Evolutionary conservation across 2,329 filamentous ascomycete species (phyloP).

Genomic region (Dryadomyces quercivorus): DNA sequence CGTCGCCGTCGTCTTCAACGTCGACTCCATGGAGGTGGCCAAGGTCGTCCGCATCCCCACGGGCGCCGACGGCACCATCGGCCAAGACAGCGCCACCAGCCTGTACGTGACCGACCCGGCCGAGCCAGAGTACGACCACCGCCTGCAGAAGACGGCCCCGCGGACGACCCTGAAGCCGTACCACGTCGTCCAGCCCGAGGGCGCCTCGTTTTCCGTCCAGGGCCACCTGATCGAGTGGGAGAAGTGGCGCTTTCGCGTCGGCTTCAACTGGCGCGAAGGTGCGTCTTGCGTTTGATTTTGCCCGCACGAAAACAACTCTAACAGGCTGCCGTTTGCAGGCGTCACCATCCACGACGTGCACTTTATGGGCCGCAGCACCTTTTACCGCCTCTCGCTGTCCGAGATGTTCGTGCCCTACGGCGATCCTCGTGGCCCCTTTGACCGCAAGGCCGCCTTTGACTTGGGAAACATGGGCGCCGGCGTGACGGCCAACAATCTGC

Average conservation of each 20-base stretch:
- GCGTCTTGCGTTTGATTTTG: not conserved
- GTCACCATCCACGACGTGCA: conserved; percentile 83
- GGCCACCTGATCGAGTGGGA: conserved; percentile 40
- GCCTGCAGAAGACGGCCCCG: conserved; percentile 15
- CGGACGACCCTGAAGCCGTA: conserved; percentile 42
- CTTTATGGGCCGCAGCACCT: conserved; percentile 48
- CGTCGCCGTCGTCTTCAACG: conserved; percentile 42
- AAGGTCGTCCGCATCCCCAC: conserved; percentile 31
- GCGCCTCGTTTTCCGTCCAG: conserved; percentile 21
- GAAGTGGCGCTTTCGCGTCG: conserved; percentile 71
- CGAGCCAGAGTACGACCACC: conserved; percentile 20
- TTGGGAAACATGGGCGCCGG: conserved; percentile 59
- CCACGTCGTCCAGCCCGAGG: conserved; percentile 14
- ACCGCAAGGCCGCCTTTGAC: conserved; percentile 60
- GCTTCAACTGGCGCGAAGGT: conserved; percentile 80
- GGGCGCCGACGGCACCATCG: conserved; percentile 42
- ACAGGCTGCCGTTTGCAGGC: conserved; percentile 26
- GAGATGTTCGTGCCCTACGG: conserved; percentile 58
- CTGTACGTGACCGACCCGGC: conserved; percentile 16
- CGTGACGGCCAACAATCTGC: conserved; percentile 53
- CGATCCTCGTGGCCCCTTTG: conserved; percentile 52
- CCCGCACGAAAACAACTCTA: not conserved
- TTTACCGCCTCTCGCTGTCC: conserved; percentile 54
- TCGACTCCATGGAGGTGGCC: conserved; percentile 30
- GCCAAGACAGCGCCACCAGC: conserved; percentile 17